Evolutionary conservation across 495 filamentous ascomycete species (phyloP), one percentile per base, ranked within the genome.

Genomic region (Aspergillus panamensis): DNA sequence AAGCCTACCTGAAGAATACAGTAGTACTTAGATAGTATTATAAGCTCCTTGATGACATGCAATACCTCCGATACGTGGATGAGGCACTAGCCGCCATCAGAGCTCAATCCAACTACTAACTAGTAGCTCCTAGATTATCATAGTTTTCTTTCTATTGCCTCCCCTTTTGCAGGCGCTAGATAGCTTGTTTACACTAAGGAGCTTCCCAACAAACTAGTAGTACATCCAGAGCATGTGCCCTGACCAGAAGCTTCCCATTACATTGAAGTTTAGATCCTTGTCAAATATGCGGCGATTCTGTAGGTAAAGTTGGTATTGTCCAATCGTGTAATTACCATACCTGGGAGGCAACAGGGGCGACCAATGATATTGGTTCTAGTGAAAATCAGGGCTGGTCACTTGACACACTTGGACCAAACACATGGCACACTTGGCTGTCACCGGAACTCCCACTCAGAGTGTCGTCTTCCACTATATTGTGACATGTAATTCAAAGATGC

Each of bases 381-480:
- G 58, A 65, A 69, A 71, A 71, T 60, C 60, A 64, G 58, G 52
- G 56, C 48, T 62, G 66, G 66, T 71, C 69, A 69, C 64, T 66
- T 66, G 69, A 71, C 66, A 63, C 53, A 20, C 29, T 29, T 33
- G 21, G 32, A 48, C 59, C 57, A 63, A 57, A 59, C 47, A 61
- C 53, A 59, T 61, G 51, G 59, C 59, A 55, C 32, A 48, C 35
- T 48, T 59, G 43, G 53, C 64, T 66, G 62, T 57, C 59, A 65
- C 59, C 43, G 43, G 50, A 40, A 51, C 37, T 42, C 30, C 40
- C 47, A 56, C 45, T 30, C 25, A 25, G 19, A 49, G 50, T 33
- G 30, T 33, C 21, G 14, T 39, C 10, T 13, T 39, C 53, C 44
- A 44, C 51, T 40, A 14, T 8, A 12, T 44, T 48, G 39, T 49